Conservation (phyloP, 345 rosid genomes). For the Corchorus capsularis region DNA sequence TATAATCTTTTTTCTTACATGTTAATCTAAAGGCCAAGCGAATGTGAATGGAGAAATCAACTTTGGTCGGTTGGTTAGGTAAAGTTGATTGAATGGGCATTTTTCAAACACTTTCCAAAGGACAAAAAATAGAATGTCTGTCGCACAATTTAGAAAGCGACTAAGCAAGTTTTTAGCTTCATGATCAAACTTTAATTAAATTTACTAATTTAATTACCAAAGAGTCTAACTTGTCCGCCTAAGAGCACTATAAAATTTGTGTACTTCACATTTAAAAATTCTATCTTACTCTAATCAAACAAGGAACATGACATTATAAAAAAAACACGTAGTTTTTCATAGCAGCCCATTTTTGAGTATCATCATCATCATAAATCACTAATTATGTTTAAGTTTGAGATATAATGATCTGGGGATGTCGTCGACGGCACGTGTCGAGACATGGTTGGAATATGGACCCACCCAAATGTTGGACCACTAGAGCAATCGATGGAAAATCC, state of each 20-base stretch:
- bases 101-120: slow-evolving; percentile 24
- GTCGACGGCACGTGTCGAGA: not conserved
- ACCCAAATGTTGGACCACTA: slow-evolving; percentile 5
- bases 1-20: not conserved
- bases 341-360: not conserved
- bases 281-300: not conserved
- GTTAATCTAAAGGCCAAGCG: not conserved
- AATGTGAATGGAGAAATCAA: slow-evolving; percentile 23
- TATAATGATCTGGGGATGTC: not conserved
- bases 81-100: slow-evolving; percentile 25
- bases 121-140: slow-evolving; percentile 27
- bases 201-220: not conserved
- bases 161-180: slow-evolving; percentile 3
- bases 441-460: not conserved
- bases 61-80: slow-evolving; percentile 46
- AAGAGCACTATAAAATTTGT: slow-evolving; percentile 6
- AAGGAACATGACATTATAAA: not conserved
- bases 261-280: not conserved
- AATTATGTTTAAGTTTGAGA: not conserved
- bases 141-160: slow-evolving; percentile 22
- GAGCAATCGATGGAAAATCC: not conserved
- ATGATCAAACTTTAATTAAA: slow-evolving; percentile 10
- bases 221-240: slow-evolving; percentile 26
- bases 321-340: not conserved
- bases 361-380: not conserved